Evolutionary conservation across 202 grass and related monocot genomes (phyloP), one percentile per base, ranked within the genome.

Genomic region (Digitaria exilis): DNA sequence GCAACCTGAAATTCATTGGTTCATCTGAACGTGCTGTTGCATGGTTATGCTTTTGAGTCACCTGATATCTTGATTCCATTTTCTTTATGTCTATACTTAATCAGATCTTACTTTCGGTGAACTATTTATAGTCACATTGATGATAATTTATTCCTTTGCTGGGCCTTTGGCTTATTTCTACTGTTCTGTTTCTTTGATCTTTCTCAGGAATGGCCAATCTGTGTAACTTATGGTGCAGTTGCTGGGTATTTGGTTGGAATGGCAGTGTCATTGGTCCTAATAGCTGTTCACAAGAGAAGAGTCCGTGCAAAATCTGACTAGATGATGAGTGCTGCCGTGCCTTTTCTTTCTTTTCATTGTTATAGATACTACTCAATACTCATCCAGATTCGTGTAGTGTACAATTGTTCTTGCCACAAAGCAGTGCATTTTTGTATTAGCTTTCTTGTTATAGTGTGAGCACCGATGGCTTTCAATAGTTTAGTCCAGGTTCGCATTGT

Each of bases 201-300:
- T 70, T 55, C 50, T 9, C 59, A 99, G 97, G 97, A 99, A 84
- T 99, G 97, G 93, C 97, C 93, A 67, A 83, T 99, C 80, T 89
- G 85, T 63, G 91, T 99, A 50, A 89, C 87, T n/a, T 96, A 96
- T 71, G 97, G 91, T 66, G 84, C 91, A 57, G 46, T 92, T 76
- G 85, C 62, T 79, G 97, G 97, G 41, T 75, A 96, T 87, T 74
- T 92, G 71, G 79, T 92, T 77, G 91, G 93, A 69, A 86, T 89
- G 84, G 2, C 77, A 34, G 29, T 75, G 31, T 96, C 91, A 5
- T 24, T 52, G 22, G 46, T 91, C 56, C 78, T 96, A 45, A 71
- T 86, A 44, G 63, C 80, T 61, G 49, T 77, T 56, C 83, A 87
- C 48, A 76, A 76, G 29, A 94, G 87, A 75, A 69, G 81, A 29